Conservation (phyloP, 2,329 filamentous ascomycete species). For the Nannizzia gypsea region DNA sequence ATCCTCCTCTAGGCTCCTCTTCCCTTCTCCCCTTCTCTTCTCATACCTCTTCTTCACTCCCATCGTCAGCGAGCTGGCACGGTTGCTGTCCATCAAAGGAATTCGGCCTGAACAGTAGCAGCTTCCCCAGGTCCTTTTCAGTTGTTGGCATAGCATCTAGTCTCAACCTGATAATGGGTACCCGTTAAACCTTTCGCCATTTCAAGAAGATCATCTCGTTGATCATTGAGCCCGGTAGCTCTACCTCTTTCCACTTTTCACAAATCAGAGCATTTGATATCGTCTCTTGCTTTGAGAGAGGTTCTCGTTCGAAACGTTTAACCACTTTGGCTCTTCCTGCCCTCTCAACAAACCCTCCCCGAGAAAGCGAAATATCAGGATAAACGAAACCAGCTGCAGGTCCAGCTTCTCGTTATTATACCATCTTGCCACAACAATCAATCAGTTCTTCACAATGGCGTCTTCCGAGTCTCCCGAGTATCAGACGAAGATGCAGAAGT, state of each 20-base stretch:
- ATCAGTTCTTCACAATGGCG: constrained; percentile 20
- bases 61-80: neutral
- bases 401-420: neutral
- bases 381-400: neutral
- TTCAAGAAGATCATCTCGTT: neutral
- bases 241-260: neutral
- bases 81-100: neutral
- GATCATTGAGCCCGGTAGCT: constrained; percentile 6
- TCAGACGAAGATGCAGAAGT: constrained; percentile 29
- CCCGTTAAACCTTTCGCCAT: neutral
- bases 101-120: neutral
- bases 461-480: constrained; percentile 27
- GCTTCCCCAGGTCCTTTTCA: constrained; percentile 6
- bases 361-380: neutral
- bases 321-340: neutral
- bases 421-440: neutral
- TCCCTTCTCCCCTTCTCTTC: neutral
- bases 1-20: neutral
- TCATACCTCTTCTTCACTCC: neutral
- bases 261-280: neutral
- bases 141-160: constrained; percentile 2
- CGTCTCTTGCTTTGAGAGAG: neutral
- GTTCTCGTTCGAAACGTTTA: neutral
- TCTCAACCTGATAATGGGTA: constrained; percentile 1
- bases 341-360: neutral